Percentiles rank a stretch among this genome's conserved stretches.
These are phyloP conservation scores for Fusarium tjaetaba DNA, from an alignment of 2,329 filamentous ascomycete genomes.

Conservation along the genomic window DNA sequence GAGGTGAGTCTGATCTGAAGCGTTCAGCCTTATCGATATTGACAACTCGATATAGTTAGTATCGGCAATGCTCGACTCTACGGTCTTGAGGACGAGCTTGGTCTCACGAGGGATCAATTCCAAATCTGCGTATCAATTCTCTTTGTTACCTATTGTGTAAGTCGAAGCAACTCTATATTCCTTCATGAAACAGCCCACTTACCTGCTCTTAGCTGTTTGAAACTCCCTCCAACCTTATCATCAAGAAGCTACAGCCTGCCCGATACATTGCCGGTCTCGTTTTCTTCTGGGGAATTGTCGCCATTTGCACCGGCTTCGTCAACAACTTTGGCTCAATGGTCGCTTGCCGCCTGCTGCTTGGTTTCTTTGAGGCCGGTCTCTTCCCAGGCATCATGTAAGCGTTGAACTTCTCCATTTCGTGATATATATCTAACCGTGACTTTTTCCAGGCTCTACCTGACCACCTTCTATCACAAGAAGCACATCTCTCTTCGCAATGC, in stretches of 20 bases:
- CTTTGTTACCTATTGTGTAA: conserved; percentile 55
- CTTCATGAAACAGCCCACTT: too few species aligned
- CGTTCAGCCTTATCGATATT: fast-evolving
- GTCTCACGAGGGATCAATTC: conserved; percentile 65
- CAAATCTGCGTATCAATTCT: conserved; percentile 61
- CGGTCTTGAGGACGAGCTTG: conserved; percentile 62
- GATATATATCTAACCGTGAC: background rate
- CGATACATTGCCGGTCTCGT: conserved; percentile 60
- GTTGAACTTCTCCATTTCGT: fast-evolving
- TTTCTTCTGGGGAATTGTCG: conserved; percentile 56
- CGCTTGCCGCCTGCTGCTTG: conserved; percentile 52
- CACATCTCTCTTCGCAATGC: conserved; percentile 70
- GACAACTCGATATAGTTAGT: conserved; percentile 61
- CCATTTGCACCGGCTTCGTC: conserved; percentile 56
- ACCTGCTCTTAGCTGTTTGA: conserved; percentile 45
- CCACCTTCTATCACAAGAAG: conserved; percentile 70
- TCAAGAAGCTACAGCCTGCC: conserved; percentile 52
- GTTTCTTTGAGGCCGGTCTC: conserved; percentile 59
- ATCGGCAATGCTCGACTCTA: conserved; percentile 71
- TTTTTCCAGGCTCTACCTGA: conserved; percentile 56
- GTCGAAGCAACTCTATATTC: too few species aligned
- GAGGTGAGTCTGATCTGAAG: conserved; percentile 35
- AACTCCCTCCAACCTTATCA: conserved; percentile 53
- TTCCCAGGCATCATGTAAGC: conserved; percentile 57
- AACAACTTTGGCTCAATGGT: conserved; percentile 58